These are phyloP conservation scores for Tanacetum coccineum DNA, from an alignment of 129 eudicot genomes.

Conservation along the genomic window DNA sequence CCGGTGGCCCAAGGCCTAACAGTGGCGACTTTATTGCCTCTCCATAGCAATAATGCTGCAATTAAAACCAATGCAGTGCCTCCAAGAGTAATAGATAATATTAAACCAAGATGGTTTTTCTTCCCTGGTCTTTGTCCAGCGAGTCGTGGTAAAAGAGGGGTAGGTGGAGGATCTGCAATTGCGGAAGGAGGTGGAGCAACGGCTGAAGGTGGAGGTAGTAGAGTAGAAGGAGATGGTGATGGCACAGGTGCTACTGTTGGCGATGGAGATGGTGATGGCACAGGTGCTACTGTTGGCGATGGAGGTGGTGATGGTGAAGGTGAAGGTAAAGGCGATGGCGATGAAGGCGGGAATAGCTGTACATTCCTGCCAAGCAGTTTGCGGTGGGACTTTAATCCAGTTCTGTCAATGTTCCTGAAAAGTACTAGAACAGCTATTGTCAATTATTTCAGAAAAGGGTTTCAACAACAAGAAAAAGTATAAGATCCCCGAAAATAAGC, in stretches of 20 bases:
- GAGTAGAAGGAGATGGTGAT: conserved; percentile 36
- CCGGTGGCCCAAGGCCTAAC: conserved; percentile 89
- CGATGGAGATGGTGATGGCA: conserved; percentile 28
- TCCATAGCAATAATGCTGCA: conserved; percentile 33
- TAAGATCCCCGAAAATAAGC: not conserved
- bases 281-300: not conserved
- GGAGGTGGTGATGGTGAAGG: conserved; percentile 2
- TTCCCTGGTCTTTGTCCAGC: not conserved
- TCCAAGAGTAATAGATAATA: conserved; percentile 40
- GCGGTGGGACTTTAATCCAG: conserved; percentile 31
- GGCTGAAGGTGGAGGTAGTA: too few species aligned
- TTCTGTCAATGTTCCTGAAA: conserved; percentile 38
- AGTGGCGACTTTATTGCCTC: conserved; percentile 48
- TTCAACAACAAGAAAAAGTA: not conserved
- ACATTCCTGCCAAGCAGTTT: conserved; percentile 31
- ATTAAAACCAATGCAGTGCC: conserved; percentile 43
- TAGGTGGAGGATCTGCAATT: conserved; percentile 23
- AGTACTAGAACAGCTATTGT: conserved; percentile 22
- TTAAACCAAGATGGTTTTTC: not conserved
- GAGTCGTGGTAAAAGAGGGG: conserved; percentile 4
- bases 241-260: conserved; percentile 32
- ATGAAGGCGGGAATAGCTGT: too few species aligned
- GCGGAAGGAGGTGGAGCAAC: conserved; percentile 15
- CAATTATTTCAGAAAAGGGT: conserved; percentile 7
- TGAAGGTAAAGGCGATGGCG: not conserved